Evolutionary conservation across 2,329 filamentous ascomycete genomes (phyloP).

Genomic region (Monosporascus sp.): DNA sequence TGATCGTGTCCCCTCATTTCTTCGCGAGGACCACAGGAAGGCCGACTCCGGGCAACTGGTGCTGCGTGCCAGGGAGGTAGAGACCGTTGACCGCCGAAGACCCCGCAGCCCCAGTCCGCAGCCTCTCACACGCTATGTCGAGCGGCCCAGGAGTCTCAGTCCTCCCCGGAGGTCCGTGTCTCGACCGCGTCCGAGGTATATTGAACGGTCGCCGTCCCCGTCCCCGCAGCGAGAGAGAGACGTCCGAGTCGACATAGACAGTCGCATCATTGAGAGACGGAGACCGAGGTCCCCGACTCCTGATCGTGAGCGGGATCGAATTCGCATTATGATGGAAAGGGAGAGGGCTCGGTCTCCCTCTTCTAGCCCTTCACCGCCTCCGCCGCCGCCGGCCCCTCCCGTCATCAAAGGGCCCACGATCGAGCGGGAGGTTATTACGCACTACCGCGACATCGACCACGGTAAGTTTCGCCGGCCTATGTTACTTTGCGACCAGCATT

Average conservation of each 20-base stretch:
- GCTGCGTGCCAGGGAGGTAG: constrained; percentile 49
- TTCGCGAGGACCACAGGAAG: constrained; percentile 45
- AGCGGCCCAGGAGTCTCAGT: constrained; percentile 33
- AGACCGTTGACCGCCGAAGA: constrained; percentile 45
- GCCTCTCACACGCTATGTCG: constrained; percentile 34
- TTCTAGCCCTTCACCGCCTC: constrained; percentile 46
- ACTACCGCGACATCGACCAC: constrained; percentile 83
- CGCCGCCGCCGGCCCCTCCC: constrained; percentile 54
- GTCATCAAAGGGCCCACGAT: constrained; percentile 73
- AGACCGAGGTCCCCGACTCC: constrained; percentile 30
- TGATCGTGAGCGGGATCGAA: constrained; percentile 38
- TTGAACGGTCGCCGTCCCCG: constrained; percentile 35
- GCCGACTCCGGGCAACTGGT: constrained; percentile 47
- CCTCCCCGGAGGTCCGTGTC: constrained; percentile 24
- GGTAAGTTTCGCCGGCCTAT: constrained; percentile 46
- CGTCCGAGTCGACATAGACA: constrained; percentile 19
- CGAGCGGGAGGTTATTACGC: constrained; percentile 83
- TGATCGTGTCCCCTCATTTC: constrained; percentile 42
- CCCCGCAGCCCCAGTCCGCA: constrained; percentile 38
- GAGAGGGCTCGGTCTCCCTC: constrained; percentile 37
- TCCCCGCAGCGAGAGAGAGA: constrained; percentile 6
- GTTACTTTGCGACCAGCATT: not conserved
- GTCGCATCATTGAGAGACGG: constrained; percentile 21
- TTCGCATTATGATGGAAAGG: constrained; percentile 44
- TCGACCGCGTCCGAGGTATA: constrained; percentile 34